phyloP scores from a whole-genome alignment of 768 basidiomycete genomes.

The Phylloporus sp. region DNA sequence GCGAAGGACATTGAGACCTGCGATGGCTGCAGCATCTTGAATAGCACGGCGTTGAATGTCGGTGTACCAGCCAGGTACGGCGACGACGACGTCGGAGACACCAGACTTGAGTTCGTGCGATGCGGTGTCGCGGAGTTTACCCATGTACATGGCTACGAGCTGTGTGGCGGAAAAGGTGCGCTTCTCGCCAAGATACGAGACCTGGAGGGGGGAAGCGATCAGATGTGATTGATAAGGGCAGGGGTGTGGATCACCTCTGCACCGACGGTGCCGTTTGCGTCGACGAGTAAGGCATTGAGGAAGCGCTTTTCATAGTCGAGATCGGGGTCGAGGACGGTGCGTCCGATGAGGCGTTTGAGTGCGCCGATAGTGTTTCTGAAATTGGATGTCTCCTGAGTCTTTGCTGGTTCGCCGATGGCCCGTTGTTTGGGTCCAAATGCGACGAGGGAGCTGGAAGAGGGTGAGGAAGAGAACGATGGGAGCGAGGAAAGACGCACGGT shows the following conservation, averaged over 20 bases:
- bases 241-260: slow-evolving; percentile 53
- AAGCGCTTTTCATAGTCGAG: slow-evolving; percentile 86
- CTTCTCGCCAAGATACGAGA: slow-evolving; percentile 82
- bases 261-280: slow-evolving; percentile 79
- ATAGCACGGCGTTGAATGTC: slow-evolving; percentile 89
- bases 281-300: slow-evolving; percentile 81
- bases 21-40: slow-evolving; percentile 85
- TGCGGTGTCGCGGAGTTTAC: slow-evolving; percentile 86
- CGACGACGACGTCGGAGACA: slow-evolving; percentile 90
- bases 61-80: slow-evolving; percentile 96
- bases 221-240: slow-evolving; percentile 8
- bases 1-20: slow-evolving; percentile 84
- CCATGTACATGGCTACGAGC: slow-evolving; percentile 86
- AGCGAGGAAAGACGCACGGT: slow-evolving; percentile 64
- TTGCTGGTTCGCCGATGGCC: slow-evolving; percentile 89
- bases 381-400: slow-evolving; percentile 97
- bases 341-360: slow-evolving; percentile 85
- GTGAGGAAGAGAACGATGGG: neutral
- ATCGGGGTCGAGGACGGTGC: slow-evolving; percentile 75
- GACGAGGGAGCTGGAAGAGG: slow-evolving; percentile 69
- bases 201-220: slow-evolving; percentile 44
- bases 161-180: slow-evolving; percentile 82
- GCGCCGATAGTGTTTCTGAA: slow-evolving; percentile 96
- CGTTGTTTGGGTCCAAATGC: slow-evolving; percentile 92
- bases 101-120: slow-evolving; percentile 77